A percentile compares a stretch with the other conserved stretches of the same genome.
These are phyloP conservation scores for Gynostemma pentaphyllum DNA, from an alignment of 306 rosid genomes.

Conservation along the genomic window DNA sequence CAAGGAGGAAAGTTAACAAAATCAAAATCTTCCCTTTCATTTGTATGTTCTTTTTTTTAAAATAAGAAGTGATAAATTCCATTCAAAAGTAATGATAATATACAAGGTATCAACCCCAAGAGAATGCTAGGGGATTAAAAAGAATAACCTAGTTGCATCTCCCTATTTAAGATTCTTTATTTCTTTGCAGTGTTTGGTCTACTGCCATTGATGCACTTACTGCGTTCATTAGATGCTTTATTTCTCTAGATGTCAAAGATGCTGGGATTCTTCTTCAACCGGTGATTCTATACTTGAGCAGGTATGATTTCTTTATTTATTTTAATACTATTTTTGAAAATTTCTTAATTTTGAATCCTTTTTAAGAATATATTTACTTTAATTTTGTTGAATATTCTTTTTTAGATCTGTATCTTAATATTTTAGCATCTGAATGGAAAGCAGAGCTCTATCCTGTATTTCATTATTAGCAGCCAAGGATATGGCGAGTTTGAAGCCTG, in stretches of 20 bases:
- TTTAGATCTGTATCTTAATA: conserved; percentile 7
- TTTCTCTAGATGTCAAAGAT: conserved; percentile 37
- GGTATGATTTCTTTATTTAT: conserved; percentile 33
- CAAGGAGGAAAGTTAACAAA: too few relatives aligned
- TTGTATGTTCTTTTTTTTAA: too few relatives aligned
- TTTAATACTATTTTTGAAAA: background rate
- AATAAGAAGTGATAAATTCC: too few relatives aligned
- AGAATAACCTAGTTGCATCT: background rate
- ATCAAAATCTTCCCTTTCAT: too few relatives aligned
- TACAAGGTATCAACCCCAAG: too few relatives aligned
- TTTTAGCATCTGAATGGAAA: conserved; percentile 21
- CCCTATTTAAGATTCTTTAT: background rate
- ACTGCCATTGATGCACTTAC: conserved; percentile 88
- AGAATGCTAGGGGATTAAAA: too few relatives aligned
- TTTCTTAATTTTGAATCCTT: background rate
- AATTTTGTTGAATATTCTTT: background rate
- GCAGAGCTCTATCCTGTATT: conserved; percentile 76
- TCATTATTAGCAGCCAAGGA: conserved; percentile 54
- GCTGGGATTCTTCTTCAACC: conserved; percentile 76
- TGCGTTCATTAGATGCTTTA: conserved; percentile 71
- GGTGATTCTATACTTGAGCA: conserved; percentile 75
- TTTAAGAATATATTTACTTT: background rate
- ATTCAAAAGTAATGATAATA: too few relatives aligned
- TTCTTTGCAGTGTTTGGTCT: conserved; percentile 78
- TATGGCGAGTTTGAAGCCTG: conserved; percentile 46